A percentile compares a stretch with the other conserved stretches of the same genome.
Evolutionary conservation across 768 basidiomycete genomes (phyloP).

Genomic region (Pleurotus salmoneostramineus): DNA sequence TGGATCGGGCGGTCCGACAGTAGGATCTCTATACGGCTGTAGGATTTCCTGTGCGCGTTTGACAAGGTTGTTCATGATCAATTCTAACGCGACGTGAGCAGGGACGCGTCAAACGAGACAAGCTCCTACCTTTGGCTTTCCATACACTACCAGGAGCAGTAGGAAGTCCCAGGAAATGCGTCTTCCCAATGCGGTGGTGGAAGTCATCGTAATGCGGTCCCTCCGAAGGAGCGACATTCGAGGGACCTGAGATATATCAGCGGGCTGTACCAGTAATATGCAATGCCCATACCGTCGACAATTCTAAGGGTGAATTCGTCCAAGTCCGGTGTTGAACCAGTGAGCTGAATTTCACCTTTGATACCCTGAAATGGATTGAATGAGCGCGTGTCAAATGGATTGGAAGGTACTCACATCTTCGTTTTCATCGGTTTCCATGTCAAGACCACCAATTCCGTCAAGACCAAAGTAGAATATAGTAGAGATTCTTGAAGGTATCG

Average conservation of each 20-base stretch:
- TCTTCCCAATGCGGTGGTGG: constrained; percentile 59
- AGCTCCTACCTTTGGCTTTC: constrained; percentile 70
- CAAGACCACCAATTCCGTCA: constrained; percentile 81
- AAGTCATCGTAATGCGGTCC: constrained; percentile 62
- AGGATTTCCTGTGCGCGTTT: constrained; percentile 52
- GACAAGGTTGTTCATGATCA: constrained; percentile 58
- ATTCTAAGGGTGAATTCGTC: constrained; percentile 82
- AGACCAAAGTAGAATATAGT: constrained; percentile 85
- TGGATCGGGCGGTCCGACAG: constrained; percentile 62
- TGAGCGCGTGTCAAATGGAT: not conserved
- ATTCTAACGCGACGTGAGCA: constrained; percentile 35
- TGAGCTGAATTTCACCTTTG: constrained; percentile 61
- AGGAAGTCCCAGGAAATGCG: constrained; percentile 63
- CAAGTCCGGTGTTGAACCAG: constrained; percentile 72
- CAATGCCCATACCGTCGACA: constrained; percentile 56
- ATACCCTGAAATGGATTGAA: constrained; percentile 53
- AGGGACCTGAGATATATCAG: constrained; percentile 37
- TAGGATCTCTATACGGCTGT: constrained; percentile 48
- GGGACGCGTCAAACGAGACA: constrained; percentile 1
- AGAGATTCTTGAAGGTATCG: constrained; percentile 59
- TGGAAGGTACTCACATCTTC: constrained; percentile 54
- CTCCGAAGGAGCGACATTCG: constrained; percentile 47
- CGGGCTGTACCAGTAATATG: not conserved
- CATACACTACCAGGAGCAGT: constrained; percentile 66
- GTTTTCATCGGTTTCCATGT: constrained; percentile 73